A percentile compares a stretch with the other conserved stretches of the same genome.
phyloP scores from a whole-genome alignment of 768 basidiomycete genomes.

The Lactifluus echinatus region DNA sequence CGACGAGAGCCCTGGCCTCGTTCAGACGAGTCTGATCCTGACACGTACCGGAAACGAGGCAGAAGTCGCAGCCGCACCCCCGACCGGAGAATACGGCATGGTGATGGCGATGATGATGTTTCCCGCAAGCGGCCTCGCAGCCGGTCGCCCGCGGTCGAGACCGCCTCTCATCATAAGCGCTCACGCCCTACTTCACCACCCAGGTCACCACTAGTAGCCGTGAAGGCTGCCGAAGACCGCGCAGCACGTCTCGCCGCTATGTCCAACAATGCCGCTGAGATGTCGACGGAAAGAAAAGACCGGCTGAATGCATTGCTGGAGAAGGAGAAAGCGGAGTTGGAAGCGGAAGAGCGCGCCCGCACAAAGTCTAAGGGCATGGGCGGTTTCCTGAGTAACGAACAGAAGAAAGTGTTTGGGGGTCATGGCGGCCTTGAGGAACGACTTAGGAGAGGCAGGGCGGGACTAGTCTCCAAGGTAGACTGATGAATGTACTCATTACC shows the following conservation, averaged over 20 bases:
- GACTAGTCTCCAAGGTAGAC: conserved; percentile 58
- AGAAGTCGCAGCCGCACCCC: conserved; percentile 25
- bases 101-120: conserved; percentile 22
- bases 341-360: conserved; percentile 59
- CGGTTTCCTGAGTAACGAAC: conserved; percentile 71
- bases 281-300: conserved; percentile 62
- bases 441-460: conserved; percentile 62
- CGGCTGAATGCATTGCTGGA: conserved; percentile 60
- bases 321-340: conserved; percentile 71
- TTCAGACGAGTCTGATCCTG: conserved; percentile 44
- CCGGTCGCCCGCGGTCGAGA: conserved; percentile 28
- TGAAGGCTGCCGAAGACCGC: conserved; percentile 41
- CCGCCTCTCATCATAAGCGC: conserved; percentile 36
- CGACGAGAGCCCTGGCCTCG: conserved; percentile 31
- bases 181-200: conserved; percentile 37
- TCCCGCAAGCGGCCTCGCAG: conserved; percentile 36
- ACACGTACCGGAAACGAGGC: conserved; percentile 24
- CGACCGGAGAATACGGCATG: conserved; percentile 22
- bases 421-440: conserved; percentile 71
- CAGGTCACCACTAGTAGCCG: conserved; percentile 22
- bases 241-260: conserved; percentile 88
- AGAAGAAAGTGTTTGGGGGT: conserved; percentile 79
- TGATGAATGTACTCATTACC: conserved; percentile 24
- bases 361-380: conserved; percentile 71
- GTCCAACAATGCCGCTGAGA: conserved; percentile 59